Conservation (phyloP, 148 eudicot species). For the Cornus kousa region DNA sequence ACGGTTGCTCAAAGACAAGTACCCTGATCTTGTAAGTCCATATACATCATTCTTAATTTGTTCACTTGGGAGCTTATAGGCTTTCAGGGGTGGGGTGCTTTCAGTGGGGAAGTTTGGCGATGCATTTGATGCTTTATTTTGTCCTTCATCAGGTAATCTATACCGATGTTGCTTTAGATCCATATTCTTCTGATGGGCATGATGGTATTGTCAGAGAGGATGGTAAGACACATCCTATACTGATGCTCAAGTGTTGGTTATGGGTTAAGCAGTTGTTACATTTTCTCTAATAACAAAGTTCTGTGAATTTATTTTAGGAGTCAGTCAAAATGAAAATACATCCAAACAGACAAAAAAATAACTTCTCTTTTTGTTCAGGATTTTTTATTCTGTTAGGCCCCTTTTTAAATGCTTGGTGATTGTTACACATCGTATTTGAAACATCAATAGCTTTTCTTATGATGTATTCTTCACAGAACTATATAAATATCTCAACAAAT, state of each 20-base stretch:
- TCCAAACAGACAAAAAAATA: not conserved
- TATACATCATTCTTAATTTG: not conserved
- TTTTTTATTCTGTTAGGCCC: not conserved
- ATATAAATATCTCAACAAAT: not conserved
- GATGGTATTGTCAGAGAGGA: constrained; percentile 99
- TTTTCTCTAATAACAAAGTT: not conserved
- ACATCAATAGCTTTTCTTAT: not conserved
- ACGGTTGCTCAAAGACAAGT: constrained; percentile 87
- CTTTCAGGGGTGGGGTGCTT: not conserved
- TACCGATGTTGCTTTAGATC: constrained; percentile 98
- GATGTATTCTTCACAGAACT: not conserved
- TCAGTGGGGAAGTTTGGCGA: not conserved
- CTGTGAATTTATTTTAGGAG: not conserved
- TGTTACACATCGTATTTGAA: not conserved
- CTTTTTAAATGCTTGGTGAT: no score
- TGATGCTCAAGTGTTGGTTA: not conserved
- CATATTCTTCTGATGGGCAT: constrained; percentile 97
- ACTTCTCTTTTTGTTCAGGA: no score
- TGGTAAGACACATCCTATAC: constrained; percentile 42
- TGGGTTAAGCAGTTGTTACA: not conserved
- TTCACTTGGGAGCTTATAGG: not conserved
- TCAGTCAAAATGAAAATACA: not conserved
- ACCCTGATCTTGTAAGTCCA: constrained; percentile 88
- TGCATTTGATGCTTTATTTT: constrained; percentile 15
- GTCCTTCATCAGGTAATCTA: constrained; percentile 56